Base-by-base conservation (phyloP, 768 basidiomycete genomes). In the Podaxis mareebaensis region DNA sequence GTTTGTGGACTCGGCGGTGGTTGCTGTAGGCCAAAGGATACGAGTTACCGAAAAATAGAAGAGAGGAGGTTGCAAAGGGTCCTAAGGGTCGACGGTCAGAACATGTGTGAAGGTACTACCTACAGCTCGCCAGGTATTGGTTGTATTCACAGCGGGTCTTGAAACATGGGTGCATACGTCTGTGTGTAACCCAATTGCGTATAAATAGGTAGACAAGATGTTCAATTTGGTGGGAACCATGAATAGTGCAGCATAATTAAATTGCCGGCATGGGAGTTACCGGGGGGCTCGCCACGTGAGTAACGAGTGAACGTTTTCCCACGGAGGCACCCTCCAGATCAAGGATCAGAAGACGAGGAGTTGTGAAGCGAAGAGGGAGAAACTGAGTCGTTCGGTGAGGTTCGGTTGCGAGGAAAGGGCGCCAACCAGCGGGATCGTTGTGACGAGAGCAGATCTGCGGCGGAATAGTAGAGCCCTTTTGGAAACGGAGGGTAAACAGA, bases 401-500 rank as follows among this genome's bases (percentile, higher is more conserved):
- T 49, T 20, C 46, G n/a, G 46, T 49, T 8, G 22, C 13, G 49
- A 51, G 22, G 49, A 24, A 28, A 22, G 22, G 28, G 28, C 28
- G 28, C 28, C 7, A 28, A 28, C 28, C 20, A 20, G 10, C 44
- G 44, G 20, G 30, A 33, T 33, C 30, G 30, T 33, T 33, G 44
- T 46, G 17, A n/a, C 44, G 17, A n/a, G 17, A 46, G n/a, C 44
- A 17, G 20, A 51, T 12, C 49, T 22, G 26, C 13, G 26, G 26
- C 26, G 49, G 49, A 15, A 28, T 12, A 4, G 22, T 28, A 38
- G n/a, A 22, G 17, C 3, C 49, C 20, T n/a, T 51, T 51, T 51
- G 53, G 36, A 56, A 20, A 72, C 58, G 64, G 66, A 65, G 67
- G 38, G 62, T 66, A 60, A 67, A 68, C 69, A 72, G 67, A 49